phyloP scores from a whole-genome alignment of 352 stramenopile genomes.

The Hyaloperonospora brassicae region DNA sequence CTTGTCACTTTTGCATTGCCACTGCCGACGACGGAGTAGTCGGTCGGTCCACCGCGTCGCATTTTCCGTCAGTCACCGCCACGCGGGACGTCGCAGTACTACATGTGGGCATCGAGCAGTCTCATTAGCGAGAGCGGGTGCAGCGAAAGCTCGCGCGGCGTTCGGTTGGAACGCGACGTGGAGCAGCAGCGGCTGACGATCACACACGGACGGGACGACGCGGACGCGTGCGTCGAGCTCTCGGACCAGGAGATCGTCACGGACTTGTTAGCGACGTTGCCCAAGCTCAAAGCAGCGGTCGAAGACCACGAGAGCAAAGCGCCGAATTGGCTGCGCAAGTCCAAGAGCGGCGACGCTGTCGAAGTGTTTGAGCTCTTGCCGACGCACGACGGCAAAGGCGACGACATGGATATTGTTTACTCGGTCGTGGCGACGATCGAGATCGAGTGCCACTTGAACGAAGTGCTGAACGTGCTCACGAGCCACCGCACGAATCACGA shows the following conservation, averaged over 20 bases:
- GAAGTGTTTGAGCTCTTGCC: conserved; percentile 42
- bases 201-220: conserved; percentile 8
- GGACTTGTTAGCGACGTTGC: conserved; percentile 35
- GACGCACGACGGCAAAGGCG: conserved; percentile 21
- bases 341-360: conserved; percentile 36
- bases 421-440: conserved; percentile 41
- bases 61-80: too few relatives aligned
- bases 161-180: conserved; percentile 19
- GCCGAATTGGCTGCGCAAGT: conserved; percentile 36
- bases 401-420: conserved; percentile 50
- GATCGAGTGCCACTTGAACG: conserved; percentile 52
- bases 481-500: conserved; percentile 37
- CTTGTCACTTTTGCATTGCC: too few relatives aligned
- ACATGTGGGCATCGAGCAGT: conserved; percentile 31
- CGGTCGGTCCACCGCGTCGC: too few relatives aligned
- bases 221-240: conserved; percentile 18
- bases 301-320: conserved; percentile 26
- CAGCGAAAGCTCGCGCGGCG: conserved; percentile 20
- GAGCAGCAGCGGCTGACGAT: conserved; percentile 21
- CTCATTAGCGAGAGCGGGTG: conserved; percentile 27
- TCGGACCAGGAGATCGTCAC: conserved; percentile 38
- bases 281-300: conserved; percentile 36
- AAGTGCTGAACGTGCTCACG: conserved; percentile 52
- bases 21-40: too few relatives aligned
- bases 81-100: not conserved